Conservation (phyloP, 1,284 basidiomycete genomes). For the Pseudomicrostroma phylloplanum region DNA sequence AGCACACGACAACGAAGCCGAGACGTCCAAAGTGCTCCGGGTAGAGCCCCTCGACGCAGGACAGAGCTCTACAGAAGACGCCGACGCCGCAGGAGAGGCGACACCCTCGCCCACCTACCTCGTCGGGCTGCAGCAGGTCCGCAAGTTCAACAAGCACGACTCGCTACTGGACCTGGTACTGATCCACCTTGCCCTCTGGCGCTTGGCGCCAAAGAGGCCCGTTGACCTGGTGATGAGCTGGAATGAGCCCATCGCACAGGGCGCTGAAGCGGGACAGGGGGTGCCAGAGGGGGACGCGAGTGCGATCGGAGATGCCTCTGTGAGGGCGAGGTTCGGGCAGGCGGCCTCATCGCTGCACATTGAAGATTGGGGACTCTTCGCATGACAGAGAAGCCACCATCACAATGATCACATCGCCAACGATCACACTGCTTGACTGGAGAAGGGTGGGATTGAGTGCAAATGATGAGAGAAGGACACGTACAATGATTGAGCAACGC, state of each 20-base stretch:
- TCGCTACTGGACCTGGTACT: constrained; percentile 29
- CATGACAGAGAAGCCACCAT: not conserved
- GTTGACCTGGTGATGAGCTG: constrained; percentile 45
- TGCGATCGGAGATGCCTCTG: not conserved
- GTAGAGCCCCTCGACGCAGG: constrained; percentile 41
- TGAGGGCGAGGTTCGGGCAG: not conserved
- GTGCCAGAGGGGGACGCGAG: not conserved
- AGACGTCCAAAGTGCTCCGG: constrained; percentile 55
- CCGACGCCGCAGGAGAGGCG: not conserved
- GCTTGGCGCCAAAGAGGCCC: constrained; percentile 30
- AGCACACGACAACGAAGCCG: constrained; percentile 83
- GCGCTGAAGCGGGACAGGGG: not conserved
- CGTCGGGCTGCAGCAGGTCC: constrained; percentile 34
- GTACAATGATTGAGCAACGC: too few species aligned
- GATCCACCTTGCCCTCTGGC: constrained; percentile 42
- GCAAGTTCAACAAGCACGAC: constrained; percentile 38
- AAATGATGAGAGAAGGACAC: too few species aligned
- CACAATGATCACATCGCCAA: too few species aligned
- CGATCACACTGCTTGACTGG: too few species aligned
- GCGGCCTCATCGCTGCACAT: not conserved
- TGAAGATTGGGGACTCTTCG: constrained; percentile 5
- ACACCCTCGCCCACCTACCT: constrained; percentile 23
- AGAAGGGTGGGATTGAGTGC: too few species aligned
- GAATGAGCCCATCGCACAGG: constrained; percentile 28
- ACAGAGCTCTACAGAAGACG: not conserved